Evolutionary conservation across 2,329 filamentous ascomycete genomes (phyloP).

Genomic region (Arthrobotrys conoides): DNA sequence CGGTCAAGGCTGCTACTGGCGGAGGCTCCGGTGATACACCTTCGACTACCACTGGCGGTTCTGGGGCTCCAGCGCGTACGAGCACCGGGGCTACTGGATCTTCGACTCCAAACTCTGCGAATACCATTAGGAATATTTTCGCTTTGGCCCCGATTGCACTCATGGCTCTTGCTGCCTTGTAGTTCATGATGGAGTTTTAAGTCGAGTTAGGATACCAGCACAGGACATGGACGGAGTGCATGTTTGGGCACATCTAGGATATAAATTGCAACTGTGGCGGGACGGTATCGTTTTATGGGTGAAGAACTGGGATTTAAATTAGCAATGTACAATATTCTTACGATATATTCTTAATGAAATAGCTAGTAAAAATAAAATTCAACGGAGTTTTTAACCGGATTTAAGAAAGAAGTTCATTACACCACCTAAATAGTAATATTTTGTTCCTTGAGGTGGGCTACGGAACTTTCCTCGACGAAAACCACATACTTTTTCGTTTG

Average conservation of each 20-base stretch:
- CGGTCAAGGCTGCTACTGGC: background rate
- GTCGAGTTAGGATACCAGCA: background rate
- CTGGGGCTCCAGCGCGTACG: slow-evolving; percentile 21
- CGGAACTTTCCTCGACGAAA: no score
- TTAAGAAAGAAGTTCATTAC: background rate
- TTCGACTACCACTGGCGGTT: slow-evolving; percentile 2
- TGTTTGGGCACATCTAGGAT: background rate
- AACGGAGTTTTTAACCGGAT: background rate
- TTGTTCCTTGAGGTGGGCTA: no score
- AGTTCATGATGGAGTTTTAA: background rate
- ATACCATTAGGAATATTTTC: slow-evolving; percentile 21
- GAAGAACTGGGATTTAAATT: background rate
- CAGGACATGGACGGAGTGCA: background rate
- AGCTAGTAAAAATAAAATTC: background rate
- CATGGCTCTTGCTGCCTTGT: slow-evolving; percentile 41
- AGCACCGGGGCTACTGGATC: slow-evolving; percentile 6
- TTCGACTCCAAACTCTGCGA: slow-evolving; percentile 33
- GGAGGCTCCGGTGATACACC: background rate
- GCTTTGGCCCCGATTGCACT: slow-evolving; percentile 37
- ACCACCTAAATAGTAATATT: no score
- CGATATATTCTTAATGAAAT: slow-evolving; percentile 18
- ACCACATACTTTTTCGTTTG: no score
- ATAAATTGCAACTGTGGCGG: background rate
- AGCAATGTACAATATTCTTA: slow-evolving; percentile 29
- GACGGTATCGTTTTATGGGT: background rate